A percentile compares a stretch with the other conserved stretches of the same genome.
Evolutionary conservation across 2,329 filamentous ascomycete species (phyloP).

Genomic region (Trichoderma oligosporum): DNA sequence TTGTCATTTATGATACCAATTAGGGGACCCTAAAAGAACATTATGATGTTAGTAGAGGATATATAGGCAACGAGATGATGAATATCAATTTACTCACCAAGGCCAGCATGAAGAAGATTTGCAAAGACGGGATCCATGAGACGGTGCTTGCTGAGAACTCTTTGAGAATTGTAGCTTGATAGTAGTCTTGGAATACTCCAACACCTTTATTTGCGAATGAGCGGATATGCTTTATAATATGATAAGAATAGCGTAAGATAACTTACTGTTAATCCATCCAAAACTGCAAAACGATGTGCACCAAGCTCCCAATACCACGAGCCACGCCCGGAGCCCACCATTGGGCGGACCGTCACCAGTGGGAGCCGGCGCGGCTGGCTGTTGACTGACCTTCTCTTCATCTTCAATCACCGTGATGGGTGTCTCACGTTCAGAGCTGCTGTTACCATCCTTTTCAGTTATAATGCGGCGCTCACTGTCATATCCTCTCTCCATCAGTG

Average conservation of each 20-base stretch:
- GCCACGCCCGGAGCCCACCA: conserved; percentile 36
- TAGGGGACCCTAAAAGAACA: conserved; percentile 47
- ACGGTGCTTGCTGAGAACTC: conserved; percentile 51
- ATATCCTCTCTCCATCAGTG: background rate
- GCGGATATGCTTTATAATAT: background rate
- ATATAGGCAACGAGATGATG: background rate
- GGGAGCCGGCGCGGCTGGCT: background rate
- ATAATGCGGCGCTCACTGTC: background rate
- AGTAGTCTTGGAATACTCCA: conserved; percentile 58
- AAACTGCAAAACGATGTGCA: conserved; percentile 41
- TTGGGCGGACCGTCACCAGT: conserved; percentile 20
- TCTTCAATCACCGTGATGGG: background rate
- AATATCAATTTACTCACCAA: conserved; percentile 30
- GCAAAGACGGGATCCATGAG: conserved; percentile 59
- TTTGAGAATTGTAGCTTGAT: conserved; percentile 46
- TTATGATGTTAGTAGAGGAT: background rate
- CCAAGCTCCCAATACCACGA: conserved; percentile 39
- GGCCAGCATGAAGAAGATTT: conserved; percentile 53
- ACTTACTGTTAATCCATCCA: conserved; percentile 46
- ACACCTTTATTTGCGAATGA: conserved; percentile 30
- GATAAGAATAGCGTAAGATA: too few relatives aligned
- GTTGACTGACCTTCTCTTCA: background rate
- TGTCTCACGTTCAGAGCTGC: background rate
- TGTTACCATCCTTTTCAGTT: conserved; percentile 1
- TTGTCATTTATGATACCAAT: conserved; percentile 62